These are phyloP conservation scores for Colletotrichum sp. DNA, from an alignment of 2,329 filamentous ascomycete genomes.

Conservation along the genomic window DNA sequence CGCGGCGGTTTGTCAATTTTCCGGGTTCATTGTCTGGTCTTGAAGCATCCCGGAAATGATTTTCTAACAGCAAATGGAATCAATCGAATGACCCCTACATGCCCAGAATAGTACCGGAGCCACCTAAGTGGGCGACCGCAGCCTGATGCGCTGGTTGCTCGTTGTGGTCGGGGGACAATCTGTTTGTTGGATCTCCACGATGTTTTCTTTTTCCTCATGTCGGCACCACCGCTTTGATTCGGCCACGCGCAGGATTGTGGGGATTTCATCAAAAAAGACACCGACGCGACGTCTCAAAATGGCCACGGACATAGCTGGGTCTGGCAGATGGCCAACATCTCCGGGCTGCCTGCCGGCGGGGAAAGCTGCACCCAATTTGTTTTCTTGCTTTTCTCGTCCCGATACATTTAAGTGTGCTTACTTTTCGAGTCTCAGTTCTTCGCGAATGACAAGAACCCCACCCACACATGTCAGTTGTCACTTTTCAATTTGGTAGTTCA, in stretches of 20 bases:
- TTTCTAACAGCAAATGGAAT: not conserved
- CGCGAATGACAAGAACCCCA: not conserved
- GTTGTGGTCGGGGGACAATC: not conserved
- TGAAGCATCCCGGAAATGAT: not conserved
- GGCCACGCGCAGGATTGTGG: not conserved
- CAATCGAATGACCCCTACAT: not conserved
- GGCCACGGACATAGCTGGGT: not conserved
- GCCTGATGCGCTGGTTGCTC: not conserved
- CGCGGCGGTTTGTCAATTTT: rapidly evolving
- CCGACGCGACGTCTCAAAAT: not conserved
- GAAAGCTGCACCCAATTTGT: not conserved
- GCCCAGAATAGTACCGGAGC: too few species aligned
- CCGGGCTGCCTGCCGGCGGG: not conserved
- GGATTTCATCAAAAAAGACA: not conserved
- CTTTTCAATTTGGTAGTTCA: not conserved
- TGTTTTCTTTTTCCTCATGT: not conserved
- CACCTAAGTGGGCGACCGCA: not conserved
- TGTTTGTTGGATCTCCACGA: not conserved
- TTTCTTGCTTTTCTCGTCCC: not conserved
- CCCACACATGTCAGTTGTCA: not conserved
- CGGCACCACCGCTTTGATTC: not conserved
- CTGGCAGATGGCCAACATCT: not conserved
- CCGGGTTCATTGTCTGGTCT: not conserved
- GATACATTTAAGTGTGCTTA: not conserved
- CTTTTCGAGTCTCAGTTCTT: not conserved